Conservation (phyloP, 176 grass and related monocot species). For the Melocanna baccifera region DNA sequence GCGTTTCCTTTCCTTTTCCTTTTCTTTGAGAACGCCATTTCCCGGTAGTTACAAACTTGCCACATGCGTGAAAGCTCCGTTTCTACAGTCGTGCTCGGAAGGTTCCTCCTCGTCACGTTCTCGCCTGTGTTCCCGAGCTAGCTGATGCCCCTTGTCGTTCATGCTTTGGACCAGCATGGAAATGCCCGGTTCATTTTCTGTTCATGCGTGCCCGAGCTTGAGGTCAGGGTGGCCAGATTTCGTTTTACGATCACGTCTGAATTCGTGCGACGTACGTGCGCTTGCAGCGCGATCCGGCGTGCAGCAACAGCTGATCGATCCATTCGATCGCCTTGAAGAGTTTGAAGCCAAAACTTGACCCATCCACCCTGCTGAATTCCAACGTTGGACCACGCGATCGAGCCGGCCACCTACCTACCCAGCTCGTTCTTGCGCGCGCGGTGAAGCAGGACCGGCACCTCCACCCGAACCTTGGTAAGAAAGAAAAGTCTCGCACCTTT, state of each 20-base stretch:
- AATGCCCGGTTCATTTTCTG: background rate
- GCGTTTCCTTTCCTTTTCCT: too few relatives aligned
- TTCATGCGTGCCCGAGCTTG: background rate
- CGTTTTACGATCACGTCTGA: background rate
- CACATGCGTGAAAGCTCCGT: too few relatives aligned
- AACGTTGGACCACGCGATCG: background rate
- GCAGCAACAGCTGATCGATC: background rate
- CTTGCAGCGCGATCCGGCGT: too few relatives aligned
- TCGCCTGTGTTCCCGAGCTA: too few relatives aligned
- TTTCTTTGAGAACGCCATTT: too few relatives aligned
- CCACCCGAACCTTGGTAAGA: background rate
- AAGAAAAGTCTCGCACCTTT: background rate
- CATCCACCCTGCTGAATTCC: background rate
- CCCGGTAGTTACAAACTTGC: too few relatives aligned
- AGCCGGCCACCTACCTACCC: background rate
- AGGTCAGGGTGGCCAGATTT: background rate
- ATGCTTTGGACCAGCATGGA: too few relatives aligned
- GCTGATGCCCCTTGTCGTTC: too few relatives aligned
- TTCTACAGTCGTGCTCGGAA: too few relatives aligned
- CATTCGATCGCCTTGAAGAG: background rate
- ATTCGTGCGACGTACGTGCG: background rate
- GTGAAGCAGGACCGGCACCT: slow-evolving; percentile 24
- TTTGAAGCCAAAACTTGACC: background rate
- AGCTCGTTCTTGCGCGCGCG: too few relatives aligned
- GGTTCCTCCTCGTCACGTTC: too few relatives aligned